A percentile compares a stretch with the other conserved stretches of the same genome.
Conservation (phyloP, 2,329 filamentous ascomycete genomes). For the Neoscytalidium dimidiatum region DNA sequence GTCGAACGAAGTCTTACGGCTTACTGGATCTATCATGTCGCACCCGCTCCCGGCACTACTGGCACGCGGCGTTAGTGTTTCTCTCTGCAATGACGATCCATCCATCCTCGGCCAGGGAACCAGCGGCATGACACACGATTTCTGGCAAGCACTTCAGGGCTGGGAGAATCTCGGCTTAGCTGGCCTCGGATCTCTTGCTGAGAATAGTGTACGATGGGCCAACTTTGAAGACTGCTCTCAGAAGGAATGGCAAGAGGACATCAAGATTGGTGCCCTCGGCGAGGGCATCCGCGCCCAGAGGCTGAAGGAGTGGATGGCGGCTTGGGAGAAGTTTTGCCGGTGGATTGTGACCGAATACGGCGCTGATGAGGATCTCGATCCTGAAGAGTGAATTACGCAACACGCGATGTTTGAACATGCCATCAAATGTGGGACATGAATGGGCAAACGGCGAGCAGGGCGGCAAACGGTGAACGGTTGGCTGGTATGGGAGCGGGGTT, state of each 20-base stretch:
- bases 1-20: slow-evolving; percentile 81
- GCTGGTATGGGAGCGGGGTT: background rate
- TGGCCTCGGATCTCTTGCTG: slow-evolving; percentile 80
- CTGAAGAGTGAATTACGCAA: slow-evolving; percentile 35
- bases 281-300: slow-evolving; percentile 69
- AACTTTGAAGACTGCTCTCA: slow-evolving; percentile 78
- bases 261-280: slow-evolving; percentile 74
- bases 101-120: slow-evolving; percentile 82
- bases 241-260: slow-evolving; percentile 70
- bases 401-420: slow-evolving; percentile 19
- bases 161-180: slow-evolving; percentile 90
- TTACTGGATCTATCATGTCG: slow-evolving; percentile 73
- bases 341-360: slow-evolving; percentile 83
- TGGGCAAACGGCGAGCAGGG: background rate
- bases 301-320: slow-evolving; percentile 74
- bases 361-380: slow-evolving; percentile 49
- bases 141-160: slow-evolving; percentile 89
- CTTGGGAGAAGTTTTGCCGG: slow-evolving; percentile 88
- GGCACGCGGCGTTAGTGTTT: slow-evolving; percentile 79
- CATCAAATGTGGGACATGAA: background rate
- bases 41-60: slow-evolving; percentile 84
- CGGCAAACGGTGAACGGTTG: background rate
- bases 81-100: slow-evolving; percentile 88
- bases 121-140: slow-evolving; percentile 85
- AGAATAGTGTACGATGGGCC: slow-evolving; percentile 91